Evolutionary conservation across 139 green algal species (phyloP).

Genomic region (Auxenochlorella protothecoides): DNA sequence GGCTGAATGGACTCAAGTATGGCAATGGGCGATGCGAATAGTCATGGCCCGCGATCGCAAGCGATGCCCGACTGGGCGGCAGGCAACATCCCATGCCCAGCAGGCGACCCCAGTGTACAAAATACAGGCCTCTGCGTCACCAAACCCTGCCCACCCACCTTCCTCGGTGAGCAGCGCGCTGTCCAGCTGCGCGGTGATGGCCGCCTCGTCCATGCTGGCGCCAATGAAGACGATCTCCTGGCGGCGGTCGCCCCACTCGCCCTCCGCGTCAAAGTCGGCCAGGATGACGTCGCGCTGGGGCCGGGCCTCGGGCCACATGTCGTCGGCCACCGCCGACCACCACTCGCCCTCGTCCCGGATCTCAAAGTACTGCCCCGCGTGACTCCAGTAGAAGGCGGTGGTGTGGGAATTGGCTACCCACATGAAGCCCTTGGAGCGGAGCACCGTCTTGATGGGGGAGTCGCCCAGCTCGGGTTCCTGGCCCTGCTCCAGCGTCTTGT

Average conservation of each 20-base stretch:
- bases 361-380: conserved; percentile 90
- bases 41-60: no score
- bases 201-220: conserved; percentile 61
- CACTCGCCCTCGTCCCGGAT: conserved; percentile 78
- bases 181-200: conserved; percentile 73
- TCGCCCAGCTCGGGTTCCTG: conserved; percentile 23
- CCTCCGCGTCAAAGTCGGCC: conserved; percentile 50
- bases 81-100: no score
- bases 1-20: no score
- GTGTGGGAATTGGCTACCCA: conserved; percentile 77
- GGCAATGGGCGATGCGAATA: no score
- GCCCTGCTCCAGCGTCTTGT: conserved; percentile 48
- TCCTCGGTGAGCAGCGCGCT: conserved; percentile 61
- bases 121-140: no score
- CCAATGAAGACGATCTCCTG: conserved; percentile 96
- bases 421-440: conserved; percentile 89
- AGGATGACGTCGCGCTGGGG: conserved; percentile 53
- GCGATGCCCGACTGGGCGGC: no score
- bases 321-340: conserved; percentile 12
- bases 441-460: conserved; percentile 72
- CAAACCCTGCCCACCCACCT: neutral
- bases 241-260: conserved; percentile 57
- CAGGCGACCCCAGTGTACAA: no score
- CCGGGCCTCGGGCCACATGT: no score
- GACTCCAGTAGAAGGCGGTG: conserved; percentile 81